Conservation (phyloP, 306 rosid species). For the Prunus campanulata region DNA sequence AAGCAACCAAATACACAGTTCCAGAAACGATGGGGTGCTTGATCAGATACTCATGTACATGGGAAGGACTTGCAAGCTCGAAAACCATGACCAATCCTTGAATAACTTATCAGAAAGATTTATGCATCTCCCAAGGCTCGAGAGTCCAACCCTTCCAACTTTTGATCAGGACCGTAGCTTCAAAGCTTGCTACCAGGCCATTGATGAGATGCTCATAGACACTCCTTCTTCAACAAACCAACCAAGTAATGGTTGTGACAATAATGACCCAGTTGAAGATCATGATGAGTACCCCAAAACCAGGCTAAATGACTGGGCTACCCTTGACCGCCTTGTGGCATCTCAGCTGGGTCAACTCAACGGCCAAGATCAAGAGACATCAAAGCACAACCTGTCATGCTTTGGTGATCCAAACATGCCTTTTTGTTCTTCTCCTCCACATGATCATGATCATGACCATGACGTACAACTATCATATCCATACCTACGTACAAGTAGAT, state of each 20-base stretch:
- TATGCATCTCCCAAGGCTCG: slow-evolving; percentile 55
- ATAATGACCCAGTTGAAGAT: slow-evolving; percentile 10
- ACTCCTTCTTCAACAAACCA: slow-evolving; percentile 16
- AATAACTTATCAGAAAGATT: slow-evolving; percentile 28
- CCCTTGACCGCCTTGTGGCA: slow-evolving; percentile 51
- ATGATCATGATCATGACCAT: slow-evolving; percentile 4
- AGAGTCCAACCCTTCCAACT: slow-evolving; percentile 36
- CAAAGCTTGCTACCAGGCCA: slow-evolving; percentile 14
- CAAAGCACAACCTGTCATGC: slow-evolving; percentile 37
- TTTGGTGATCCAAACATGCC: slow-evolving; percentile 31
- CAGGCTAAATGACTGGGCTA: slow-evolving; percentile 41
- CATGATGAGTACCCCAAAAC: slow-evolving; percentile 3
- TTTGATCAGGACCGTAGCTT: slow-evolving; percentile 21
- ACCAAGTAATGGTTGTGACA: background rate
- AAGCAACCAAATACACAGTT: slow-evolving; percentile 6
- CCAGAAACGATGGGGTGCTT: slow-evolving; percentile 43
- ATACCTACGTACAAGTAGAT: slow-evolving; percentile 30
- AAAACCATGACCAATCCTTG: slow-evolving; percentile 28
- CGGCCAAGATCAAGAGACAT: slow-evolving; percentile 38
- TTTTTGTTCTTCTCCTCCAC: slow-evolving; percentile 25
- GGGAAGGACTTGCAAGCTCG: slow-evolving; percentile 58
- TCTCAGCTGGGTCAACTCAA: slow-evolving; percentile 41
- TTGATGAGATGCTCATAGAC: slow-evolving; percentile 37
- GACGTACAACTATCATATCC: slow-evolving; percentile 32
- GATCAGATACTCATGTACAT: slow-evolving; percentile 55